phyloP scores from a whole-genome alignment of 139 green algal genomes.

The Chlorella sorokiniana region DNA sequence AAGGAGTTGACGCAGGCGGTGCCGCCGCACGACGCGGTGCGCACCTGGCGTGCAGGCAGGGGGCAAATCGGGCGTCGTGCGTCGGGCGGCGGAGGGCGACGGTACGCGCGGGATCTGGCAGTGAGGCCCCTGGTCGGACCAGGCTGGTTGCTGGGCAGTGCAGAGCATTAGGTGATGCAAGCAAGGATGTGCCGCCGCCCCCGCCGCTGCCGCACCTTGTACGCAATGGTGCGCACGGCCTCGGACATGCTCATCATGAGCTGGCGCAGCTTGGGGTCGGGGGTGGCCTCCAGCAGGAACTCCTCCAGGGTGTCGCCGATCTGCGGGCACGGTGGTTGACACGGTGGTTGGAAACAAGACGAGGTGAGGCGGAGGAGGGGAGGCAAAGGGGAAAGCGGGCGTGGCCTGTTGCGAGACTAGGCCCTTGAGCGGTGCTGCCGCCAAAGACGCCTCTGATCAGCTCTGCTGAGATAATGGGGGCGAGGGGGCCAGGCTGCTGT shows the following conservation, averaged over 20 bases:
- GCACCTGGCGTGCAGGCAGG: constrained; percentile 54
- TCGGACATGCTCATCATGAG: constrained; percentile 92
- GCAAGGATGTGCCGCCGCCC: not conserved
- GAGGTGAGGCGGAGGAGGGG: too few species aligned
- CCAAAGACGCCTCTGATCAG: too few species aligned
- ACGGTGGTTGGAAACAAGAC: not conserved
- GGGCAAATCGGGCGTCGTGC: not conserved
- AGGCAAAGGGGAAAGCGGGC: not conserved
- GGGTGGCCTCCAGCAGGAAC: constrained; percentile 87
- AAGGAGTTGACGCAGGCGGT: constrained; percentile 94
- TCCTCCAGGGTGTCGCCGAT: constrained; percentile 90
- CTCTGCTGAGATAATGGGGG: too few species aligned
- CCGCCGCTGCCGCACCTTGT: constrained; percentile 72
- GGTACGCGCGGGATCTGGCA: too few species aligned
- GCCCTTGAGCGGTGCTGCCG: too few species aligned
- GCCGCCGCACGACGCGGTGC: constrained; percentile 86
- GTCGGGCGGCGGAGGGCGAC: not conserved
- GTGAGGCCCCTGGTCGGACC: too few species aligned
- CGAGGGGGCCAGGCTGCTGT: too few species aligned
- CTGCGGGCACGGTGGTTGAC: constrained; percentile 59
- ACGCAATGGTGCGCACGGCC: constrained; percentile 90
- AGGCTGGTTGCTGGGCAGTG: not conserved
- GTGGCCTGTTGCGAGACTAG: too few species aligned
- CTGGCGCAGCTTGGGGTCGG: constrained; percentile 87
- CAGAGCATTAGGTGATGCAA: not conserved